Conservation (phyloP, 2,329 filamentous ascomycete species). For the Hypoxylon sp. region DNA sequence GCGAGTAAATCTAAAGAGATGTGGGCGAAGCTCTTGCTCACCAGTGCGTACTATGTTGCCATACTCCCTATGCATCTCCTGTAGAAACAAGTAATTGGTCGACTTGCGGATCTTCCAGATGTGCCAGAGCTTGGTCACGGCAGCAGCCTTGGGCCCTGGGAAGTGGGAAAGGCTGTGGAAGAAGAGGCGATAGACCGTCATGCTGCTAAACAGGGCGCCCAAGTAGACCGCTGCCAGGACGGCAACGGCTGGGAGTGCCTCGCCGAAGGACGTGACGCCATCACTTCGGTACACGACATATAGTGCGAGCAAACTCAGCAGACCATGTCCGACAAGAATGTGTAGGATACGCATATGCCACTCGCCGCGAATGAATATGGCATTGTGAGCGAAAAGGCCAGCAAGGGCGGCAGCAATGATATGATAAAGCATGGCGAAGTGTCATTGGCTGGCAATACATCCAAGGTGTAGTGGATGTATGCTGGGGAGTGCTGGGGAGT, state of each 20-base stretch:
- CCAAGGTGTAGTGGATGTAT: background rate
- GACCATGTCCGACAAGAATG: background rate
- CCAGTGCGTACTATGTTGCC: conserved; percentile 33
- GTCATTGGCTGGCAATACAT: background rate
- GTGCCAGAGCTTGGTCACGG: conserved; percentile 40
- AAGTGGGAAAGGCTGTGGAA: conserved; percentile 46
- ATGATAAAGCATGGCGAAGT: background rate
- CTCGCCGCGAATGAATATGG: conserved; percentile 1
- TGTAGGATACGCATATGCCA: background rate
- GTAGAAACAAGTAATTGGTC: conserved; percentile 22
- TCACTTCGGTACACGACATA: background rate
- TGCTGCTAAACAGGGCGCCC: conserved; percentile 31
- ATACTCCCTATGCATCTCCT: conserved; percentile 28
- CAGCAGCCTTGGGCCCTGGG: conserved; percentile 45
- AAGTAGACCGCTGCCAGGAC: conserved; percentile 14
- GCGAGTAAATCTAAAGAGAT: conserved; percentile 2
- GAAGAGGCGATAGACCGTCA: conserved; percentile 46
- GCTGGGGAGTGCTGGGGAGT: background rate
- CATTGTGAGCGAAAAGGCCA: conserved; percentile 3
- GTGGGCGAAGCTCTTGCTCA: conserved; percentile 1
- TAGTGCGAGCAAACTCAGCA: background rate
- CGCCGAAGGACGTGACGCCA: background rate
- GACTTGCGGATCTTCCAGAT: conserved; percentile 34
- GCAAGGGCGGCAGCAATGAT: conserved; percentile 45
- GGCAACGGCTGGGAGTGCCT: background rate